Evolutionary conservation across 257 asterid species (phyloP).

Genomic region (Solanum arcanum): DNA sequence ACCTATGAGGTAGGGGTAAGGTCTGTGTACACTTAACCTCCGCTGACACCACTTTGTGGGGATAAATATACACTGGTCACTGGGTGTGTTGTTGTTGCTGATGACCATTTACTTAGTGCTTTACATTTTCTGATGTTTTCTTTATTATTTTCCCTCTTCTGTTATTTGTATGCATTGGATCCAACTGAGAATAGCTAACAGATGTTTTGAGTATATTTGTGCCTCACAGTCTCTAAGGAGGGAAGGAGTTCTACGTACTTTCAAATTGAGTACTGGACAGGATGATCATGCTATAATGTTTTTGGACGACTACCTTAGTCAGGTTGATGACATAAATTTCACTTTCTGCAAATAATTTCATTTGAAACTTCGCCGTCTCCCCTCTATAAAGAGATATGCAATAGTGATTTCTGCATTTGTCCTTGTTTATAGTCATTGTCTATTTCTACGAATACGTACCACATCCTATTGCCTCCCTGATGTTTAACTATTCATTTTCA

Average conservation of each 20-base stretch:
- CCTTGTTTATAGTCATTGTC: neutral
- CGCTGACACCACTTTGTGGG: neutral
- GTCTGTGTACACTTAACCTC: neutral
- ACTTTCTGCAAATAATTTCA: neutral
- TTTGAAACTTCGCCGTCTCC: neutral
- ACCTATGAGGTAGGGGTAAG: neutral
- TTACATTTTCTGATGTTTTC: neutral
- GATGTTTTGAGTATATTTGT: neutral
- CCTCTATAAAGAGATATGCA: neutral
- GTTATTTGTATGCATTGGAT: neutral
- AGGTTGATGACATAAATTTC: conserved; percentile 35
- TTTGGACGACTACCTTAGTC: conserved; percentile 62
- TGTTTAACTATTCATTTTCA: neutral
- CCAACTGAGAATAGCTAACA: neutral
- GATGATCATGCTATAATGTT: conserved; percentile 95
- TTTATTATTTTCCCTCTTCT: neutral
- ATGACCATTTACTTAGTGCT: neutral
- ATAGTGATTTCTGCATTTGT: neutral
- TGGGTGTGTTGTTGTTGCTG: neutral
- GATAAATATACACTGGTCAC: neutral
- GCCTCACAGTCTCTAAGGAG: conserved; percentile 58
- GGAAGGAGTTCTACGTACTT: conserved; percentile 57
- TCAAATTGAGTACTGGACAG: conserved; percentile 86
- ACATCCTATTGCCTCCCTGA: neutral
- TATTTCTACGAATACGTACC: neutral